These are phyloP conservation scores for Nakaseomyces delphensis DNA, from an alignment of 1,139 yeast species.

Conservation along the genomic window DNA sequence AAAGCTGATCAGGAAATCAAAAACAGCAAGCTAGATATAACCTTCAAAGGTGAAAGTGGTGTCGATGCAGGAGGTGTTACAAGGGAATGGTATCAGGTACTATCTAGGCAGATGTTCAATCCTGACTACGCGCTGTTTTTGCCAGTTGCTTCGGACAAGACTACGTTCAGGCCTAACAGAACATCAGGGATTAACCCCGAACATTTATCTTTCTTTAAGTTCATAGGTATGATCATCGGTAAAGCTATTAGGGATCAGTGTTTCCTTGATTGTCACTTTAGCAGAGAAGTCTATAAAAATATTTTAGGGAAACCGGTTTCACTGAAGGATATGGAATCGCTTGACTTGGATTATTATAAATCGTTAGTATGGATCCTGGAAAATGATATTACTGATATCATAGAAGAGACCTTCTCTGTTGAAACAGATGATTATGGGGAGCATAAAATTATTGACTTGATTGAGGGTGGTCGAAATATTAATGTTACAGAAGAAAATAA, in stretches of 20 bases:
- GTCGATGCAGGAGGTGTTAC: slow-evolving; percentile 98
- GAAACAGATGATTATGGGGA: slow-evolving; percentile 95
- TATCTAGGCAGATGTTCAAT: slow-evolving; percentile 91
- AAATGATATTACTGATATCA: slow-evolving; percentile 91
- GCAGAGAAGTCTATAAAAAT: slow-evolving; percentile 87
- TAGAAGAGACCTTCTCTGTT: slow-evolving; percentile 91
- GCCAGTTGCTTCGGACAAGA: slow-evolving; percentile 86
- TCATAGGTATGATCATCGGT: slow-evolving; percentile 89
- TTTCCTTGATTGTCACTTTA: slow-evolving; percentile 88
- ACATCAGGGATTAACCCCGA: slow-evolving; percentile 91
- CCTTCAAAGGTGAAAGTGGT: slow-evolving; percentile 89
- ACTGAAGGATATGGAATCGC: slow-evolving; percentile 87
- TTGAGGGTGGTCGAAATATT: slow-evolving; percentile 74
- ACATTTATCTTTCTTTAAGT: slow-evolving; percentile 85
- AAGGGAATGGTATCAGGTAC: slow-evolving; percentile 93
- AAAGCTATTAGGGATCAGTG: slow-evolving; percentile 87
- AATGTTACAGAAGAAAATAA: slow-evolving; percentile 88
- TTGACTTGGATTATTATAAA: slow-evolving; percentile 88
- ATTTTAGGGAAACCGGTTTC: slow-evolving; percentile 75
- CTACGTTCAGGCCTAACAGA: slow-evolving; percentile 93
- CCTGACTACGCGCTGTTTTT: slow-evolving; percentile 91
- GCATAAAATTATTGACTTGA: slow-evolving; percentile 67
- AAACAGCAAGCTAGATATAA: slow-evolving; percentile 64
- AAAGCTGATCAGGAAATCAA: slow-evolving; percentile 70
- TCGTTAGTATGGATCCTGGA: slow-evolving; percentile 94